Percentiles rank a stretch among this genome's conserved stretches.
phyloP scores from a whole-genome alignment of 2,329 filamentous ascomycete species.

The Colletotrichum sansevieriae region DNA sequence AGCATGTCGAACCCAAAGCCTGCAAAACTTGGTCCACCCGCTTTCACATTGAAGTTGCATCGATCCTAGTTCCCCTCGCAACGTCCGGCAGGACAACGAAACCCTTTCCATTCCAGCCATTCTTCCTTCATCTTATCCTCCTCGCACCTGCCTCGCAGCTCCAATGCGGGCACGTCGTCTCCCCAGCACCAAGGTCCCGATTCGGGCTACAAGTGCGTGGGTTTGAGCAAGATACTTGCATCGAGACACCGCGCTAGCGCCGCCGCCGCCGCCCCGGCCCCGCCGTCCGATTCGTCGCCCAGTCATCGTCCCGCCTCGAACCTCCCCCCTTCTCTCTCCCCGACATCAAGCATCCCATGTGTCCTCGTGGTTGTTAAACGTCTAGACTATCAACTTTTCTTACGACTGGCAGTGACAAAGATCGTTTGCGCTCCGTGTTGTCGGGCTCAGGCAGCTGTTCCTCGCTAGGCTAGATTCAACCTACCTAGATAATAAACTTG shows the following conservation, averaged over 20 bases:
- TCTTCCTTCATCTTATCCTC: background rate
- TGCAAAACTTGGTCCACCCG: no score
- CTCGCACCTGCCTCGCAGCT: rapidly evolving
- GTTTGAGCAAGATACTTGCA: constrained; percentile 44
- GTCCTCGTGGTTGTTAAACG: no score
- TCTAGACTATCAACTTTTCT: background rate
- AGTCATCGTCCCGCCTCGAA: constrained; percentile 19
- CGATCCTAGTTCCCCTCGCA: no score
- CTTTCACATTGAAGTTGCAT: background rate
- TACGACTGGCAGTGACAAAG: no score
- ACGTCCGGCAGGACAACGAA: constrained; percentile 1
- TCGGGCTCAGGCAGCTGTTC: background rate
- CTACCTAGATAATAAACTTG: constrained; percentile 40
- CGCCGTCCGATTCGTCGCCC: constrained; percentile 35
- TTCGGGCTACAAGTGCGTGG: constrained; percentile 32
- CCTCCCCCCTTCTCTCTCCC: constrained; percentile 10
- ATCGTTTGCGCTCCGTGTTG: background rate
- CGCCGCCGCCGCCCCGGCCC: constrained; percentile 27
- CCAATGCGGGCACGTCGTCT: constrained; percentile 9
- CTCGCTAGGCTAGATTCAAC: background rate
- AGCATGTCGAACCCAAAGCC: no score
- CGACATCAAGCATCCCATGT: constrained; percentile 10
- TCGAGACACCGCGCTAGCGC: constrained; percentile 36
- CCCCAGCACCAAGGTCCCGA: background rate
- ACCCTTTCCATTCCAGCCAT: constrained; percentile 21